Evolutionary conservation across 1,284 basidiomycete genomes (phyloP).

Genomic region (Fomitopsis palustris): DNA sequence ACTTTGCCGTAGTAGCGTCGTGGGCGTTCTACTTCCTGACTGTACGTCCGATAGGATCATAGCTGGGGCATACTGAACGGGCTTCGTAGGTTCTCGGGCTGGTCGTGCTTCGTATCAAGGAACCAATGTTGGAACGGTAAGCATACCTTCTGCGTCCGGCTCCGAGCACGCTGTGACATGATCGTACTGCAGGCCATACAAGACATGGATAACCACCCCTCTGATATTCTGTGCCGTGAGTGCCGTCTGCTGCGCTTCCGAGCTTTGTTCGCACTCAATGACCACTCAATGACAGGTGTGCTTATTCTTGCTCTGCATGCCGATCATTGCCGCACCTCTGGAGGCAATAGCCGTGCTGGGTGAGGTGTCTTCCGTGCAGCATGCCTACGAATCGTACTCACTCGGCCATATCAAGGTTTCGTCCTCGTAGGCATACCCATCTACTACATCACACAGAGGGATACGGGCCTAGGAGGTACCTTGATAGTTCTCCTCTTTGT

Average conservation of each 20-base stretch:
- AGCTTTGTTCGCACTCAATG: background rate
- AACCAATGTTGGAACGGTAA: conserved; percentile 83
- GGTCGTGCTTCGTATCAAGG: conserved; percentile 85
- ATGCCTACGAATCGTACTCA: background rate
- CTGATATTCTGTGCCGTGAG: conserved; percentile 86
- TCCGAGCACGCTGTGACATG: background rate
- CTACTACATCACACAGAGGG: conserved; percentile 75
- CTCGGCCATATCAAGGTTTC: conserved; percentile 43
- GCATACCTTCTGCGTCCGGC: conserved; percentile 8
- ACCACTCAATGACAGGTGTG: conserved; percentile 55
- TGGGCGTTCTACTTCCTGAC: conserved; percentile 94
- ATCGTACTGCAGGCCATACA: conserved; percentile 67
- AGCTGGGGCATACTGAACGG: background rate
- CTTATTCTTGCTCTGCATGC: conserved; percentile 92
- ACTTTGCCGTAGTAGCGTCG: conserved; percentile 83
- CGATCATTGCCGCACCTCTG: conserved; percentile 88
- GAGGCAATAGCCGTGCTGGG: conserved; percentile 86
- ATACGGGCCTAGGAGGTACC: conserved; percentile 47
- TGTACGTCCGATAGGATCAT: conserved; percentile 38
- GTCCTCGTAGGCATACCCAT: conserved; percentile 77
- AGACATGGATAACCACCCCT: conserved; percentile 89
- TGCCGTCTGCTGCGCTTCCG: conserved; percentile 7
- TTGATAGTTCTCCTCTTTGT: conserved; percentile 5
- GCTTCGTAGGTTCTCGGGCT: conserved; percentile 73
- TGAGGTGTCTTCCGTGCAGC: conserved; percentile 34